These are phyloP conservation scores for Tulasnella calospora DNA, from an alignment of 768 basidiomycete genomes.

Conservation along the genomic window DNA sequence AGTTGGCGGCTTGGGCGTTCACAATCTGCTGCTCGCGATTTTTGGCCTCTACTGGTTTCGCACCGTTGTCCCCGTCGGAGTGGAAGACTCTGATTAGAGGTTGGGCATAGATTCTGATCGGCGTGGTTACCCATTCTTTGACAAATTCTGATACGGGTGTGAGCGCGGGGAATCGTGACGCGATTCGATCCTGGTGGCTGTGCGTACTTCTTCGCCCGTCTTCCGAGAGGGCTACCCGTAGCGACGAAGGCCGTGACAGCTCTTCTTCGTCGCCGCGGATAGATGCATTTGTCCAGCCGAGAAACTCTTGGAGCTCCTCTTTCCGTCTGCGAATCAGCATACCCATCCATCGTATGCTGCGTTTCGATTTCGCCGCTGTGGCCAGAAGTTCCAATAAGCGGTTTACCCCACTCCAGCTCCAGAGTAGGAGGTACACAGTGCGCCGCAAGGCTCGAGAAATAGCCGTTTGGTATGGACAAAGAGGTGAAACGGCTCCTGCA, in stretches of 20 bases:
- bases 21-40: not conserved
- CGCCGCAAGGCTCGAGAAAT: not conserved
- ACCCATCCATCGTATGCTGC: not conserved
- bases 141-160: not conserved
- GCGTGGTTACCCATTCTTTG: not conserved
- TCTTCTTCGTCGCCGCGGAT: not conserved
- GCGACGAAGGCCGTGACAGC: not conserved
- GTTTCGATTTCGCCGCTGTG: not conserved
- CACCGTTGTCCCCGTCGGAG: not conserved
- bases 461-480: slow-evolving; percentile 2
- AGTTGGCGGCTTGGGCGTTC: not conserved
- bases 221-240: not conserved
- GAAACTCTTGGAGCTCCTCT: not conserved
- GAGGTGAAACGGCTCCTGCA: not conserved
- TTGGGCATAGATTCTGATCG: not conserved
- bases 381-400: not conserved
- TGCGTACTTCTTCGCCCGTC: not conserved
- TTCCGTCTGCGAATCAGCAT: not conserved
- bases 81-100: not conserved
- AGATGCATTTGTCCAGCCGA: not conserved
- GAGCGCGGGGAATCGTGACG: not conserved
- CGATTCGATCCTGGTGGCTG: not conserved
- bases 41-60: not conserved
- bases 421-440: not conserved
- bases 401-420: not conserved